phyloP scores from a whole-genome alignment of 768 basidiomycete genomes.

The Lanmaoa pseudosensibilis region DNA sequence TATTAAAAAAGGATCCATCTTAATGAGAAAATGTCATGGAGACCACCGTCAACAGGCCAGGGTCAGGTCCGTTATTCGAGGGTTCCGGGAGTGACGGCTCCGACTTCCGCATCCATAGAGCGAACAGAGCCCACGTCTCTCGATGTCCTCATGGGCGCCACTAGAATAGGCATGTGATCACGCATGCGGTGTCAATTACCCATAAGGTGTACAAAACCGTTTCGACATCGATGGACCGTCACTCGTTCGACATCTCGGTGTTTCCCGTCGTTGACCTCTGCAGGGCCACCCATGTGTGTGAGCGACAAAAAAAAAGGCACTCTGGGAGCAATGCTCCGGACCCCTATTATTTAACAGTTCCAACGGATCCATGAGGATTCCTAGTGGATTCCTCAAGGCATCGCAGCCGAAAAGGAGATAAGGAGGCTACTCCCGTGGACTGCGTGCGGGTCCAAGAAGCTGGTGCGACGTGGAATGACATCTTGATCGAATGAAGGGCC shows the following conservation, averaged over 20 bases:
- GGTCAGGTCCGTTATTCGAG: no score
- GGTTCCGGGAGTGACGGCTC: no score
- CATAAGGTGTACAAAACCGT: no score
- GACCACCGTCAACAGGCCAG: not conserved
- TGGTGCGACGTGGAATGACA: not conserved
- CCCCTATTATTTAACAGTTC: not conserved
- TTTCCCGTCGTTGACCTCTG: not conserved
- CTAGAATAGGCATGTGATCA: no score
- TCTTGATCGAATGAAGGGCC: not conserved
- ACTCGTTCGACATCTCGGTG: no score
- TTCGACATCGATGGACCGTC: no score
- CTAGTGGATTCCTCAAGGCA: not conserved
- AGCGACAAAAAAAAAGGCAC: not conserved
- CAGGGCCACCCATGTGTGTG: not conserved
- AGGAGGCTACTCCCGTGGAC: not conserved
- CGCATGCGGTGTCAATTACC: not conserved
- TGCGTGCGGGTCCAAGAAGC: not conserved
- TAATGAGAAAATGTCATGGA: no score
- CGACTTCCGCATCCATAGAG: no score
- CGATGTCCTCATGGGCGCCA: no score
- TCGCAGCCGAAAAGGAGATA: not conserved
- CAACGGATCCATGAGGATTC: not conserved
- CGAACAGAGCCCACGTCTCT: no score
- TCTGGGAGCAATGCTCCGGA: not conserved
- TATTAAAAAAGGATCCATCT: not conserved